phyloP scores from a whole-genome alignment of 2,329 filamentous ascomycete genomes.

The Claviceps africana region DNA sequence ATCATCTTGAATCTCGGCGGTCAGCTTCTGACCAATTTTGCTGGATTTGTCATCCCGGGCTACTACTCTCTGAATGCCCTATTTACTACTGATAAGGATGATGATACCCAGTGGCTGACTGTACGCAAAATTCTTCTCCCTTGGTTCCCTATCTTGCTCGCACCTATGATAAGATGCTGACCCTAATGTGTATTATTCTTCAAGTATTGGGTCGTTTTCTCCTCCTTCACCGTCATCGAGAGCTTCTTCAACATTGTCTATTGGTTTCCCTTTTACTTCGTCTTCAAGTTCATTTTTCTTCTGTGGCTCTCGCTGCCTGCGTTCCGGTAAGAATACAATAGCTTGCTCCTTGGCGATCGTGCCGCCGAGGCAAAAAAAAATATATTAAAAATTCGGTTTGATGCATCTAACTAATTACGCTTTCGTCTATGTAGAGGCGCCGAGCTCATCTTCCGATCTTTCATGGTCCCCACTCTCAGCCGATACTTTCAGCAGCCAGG shows the following conservation, averaged over 20 bases:
- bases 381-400: neutral
- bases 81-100: slow-evolving; percentile 55
- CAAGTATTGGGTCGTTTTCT: slow-evolving; percentile 78
- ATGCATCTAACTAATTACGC: neutral
- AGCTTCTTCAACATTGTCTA: slow-evolving; percentile 74
- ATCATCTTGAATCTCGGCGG: slow-evolving; percentile 88
- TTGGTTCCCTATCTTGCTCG: neutral
- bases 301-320: slow-evolving; percentile 95
- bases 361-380: neutral
- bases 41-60: slow-evolving; percentile 67
- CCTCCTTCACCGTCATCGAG: slow-evolving; percentile 71
- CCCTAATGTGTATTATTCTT: slow-evolving; percentile 9
- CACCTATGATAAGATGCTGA: neutral
- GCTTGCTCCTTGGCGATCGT: neutral
- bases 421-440: slow-evolving; percentile 52
- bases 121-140: slow-evolving; percentile 30
- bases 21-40: slow-evolving; percentile 75
- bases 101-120: slow-evolving; percentile 71
- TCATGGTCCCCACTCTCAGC: slow-evolving; percentile 80
- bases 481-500: slow-evolving; percentile 67
- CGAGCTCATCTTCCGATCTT: slow-evolving; percentile 91
- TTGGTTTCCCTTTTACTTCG: slow-evolving; percentile 99
- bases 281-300: slow-evolving; percentile 96
- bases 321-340: slow-evolving; percentile 55
- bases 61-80: slow-evolving; percentile 75